Evolutionary conservation across 768 basidiomycete genomes (phyloP).

Genomic region (Gymnopilus dilepis): DNA sequence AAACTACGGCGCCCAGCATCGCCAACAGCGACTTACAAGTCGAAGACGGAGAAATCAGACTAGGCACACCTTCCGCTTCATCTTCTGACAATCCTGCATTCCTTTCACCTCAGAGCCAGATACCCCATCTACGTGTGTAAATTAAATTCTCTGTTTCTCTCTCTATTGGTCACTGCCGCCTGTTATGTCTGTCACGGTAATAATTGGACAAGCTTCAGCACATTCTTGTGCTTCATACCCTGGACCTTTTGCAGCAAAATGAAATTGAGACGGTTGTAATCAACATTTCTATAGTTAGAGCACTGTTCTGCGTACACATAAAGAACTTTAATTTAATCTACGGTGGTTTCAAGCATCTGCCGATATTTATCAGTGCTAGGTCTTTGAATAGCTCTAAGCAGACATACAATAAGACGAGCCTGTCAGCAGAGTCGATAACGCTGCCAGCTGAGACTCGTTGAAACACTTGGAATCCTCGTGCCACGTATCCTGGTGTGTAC

Average conservation of each 20-base stretch:
- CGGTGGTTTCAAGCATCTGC: slow-evolving; percentile 32
- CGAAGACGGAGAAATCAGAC: slow-evolving; percentile 42
- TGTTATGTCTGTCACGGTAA: slow-evolving; percentile 15
- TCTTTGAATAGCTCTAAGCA: slow-evolving; percentile 4
- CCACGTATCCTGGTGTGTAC: slow-evolving; percentile 89
- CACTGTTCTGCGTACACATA: slow-evolving; percentile 8
- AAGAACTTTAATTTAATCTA: slow-evolving; percentile 17
- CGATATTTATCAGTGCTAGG: neutral
- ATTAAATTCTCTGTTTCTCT: slow-evolving; percentile 6
- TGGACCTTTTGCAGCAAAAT: slow-evolving; percentile 12
- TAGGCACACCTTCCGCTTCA: slow-evolving; percentile 27
- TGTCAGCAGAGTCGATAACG: slow-evolving; percentile 82
- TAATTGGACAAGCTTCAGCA: neutral
- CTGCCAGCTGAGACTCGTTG: slow-evolving; percentile 81
- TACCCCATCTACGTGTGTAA: slow-evolving; percentile 49
- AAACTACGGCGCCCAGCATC: slow-evolving; percentile 60
- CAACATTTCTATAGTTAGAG: slow-evolving; percentile 17
- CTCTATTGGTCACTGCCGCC: slow-evolving; percentile 17
- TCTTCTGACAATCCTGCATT: slow-evolving; percentile 25
- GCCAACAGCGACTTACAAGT: slow-evolving; percentile 46
- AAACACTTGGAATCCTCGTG: slow-evolving; percentile 88
- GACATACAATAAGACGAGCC: slow-evolving; percentile 83
- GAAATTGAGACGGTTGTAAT: slow-evolving; percentile 7
- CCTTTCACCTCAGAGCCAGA: slow-evolving; percentile 42
- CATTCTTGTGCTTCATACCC: slow-evolving; percentile 14